Conservation (phyloP, 1,284 basidiomycete genomes). For the Entoloma clypeatum region DNA sequence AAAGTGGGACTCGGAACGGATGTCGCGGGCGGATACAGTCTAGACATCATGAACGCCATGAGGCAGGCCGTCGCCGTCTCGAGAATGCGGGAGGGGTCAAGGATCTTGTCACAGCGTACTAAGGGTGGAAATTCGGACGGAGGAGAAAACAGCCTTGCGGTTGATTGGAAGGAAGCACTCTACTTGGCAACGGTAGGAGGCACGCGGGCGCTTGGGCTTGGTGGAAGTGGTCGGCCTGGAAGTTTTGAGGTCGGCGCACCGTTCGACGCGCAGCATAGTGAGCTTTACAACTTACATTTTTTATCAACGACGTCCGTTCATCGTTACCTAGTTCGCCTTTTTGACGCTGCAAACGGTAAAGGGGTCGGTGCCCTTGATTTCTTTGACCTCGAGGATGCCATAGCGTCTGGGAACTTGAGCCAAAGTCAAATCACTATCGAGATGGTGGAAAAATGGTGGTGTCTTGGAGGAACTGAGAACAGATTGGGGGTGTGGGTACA, state of each 20-base stretch:
- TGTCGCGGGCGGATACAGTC: constrained; percentile 77
- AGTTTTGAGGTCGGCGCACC: constrained; percentile 63
- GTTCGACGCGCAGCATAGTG: constrained; percentile 81
- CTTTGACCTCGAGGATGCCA: constrained; percentile 44
- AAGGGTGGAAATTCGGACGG: not conserved
- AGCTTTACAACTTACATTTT: constrained; percentile 26
- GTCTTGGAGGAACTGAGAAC: constrained; percentile 68
- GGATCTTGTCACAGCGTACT: constrained; percentile 28
- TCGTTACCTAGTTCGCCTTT: constrained; percentile 45
- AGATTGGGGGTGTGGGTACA: constrained; percentile 71
- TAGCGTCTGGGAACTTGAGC: not conserved
- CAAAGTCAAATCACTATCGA: constrained; percentile 35
- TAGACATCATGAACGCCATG: constrained; percentile 77
- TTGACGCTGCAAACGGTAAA: constrained; percentile 31
- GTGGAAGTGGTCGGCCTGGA: constrained; percentile 43
- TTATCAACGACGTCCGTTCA: constrained; percentile 4
- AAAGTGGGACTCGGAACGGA: constrained; percentile 81
- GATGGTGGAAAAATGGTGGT: constrained; percentile 86
- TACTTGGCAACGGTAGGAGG: constrained; percentile 80
- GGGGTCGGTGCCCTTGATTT: constrained; percentile 69
- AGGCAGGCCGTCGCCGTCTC: constrained; percentile 70
- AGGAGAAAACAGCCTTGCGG: constrained; percentile 31
- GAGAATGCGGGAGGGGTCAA: constrained; percentile 63
- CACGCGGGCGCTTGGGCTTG: constrained; percentile 59
- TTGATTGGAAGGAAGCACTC: constrained; percentile 79